Evolutionary conservation across 2,329 filamentous ascomycete genomes (phyloP).

Genomic region (Gnomoniopsis smithogilvyi): DNA sequence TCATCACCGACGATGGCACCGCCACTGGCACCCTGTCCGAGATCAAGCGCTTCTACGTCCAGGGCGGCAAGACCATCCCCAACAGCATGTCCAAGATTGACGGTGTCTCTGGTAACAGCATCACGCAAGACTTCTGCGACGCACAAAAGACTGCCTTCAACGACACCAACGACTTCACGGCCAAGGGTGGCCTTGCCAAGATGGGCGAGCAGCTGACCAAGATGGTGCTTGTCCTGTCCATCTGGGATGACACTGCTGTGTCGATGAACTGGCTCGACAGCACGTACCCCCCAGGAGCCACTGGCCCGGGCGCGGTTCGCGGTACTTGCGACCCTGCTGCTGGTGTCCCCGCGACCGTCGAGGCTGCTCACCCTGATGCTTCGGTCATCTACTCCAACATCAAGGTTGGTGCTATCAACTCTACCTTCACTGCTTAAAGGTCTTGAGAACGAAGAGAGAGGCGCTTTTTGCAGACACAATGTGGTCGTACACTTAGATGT

Average conservation of each 20-base stretch:
- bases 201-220: slow-evolving; percentile 41
- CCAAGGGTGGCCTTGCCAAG: slow-evolving; percentile 48
- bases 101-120: slow-evolving; percentile 29
- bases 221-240: slow-evolving; percentile 31
- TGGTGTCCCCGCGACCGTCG: slow-evolving; percentile 42
- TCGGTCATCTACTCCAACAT: slow-evolving; percentile 48
- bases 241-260: slow-evolving; percentile 23
- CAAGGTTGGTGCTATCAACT: slow-evolving; percentile 44
- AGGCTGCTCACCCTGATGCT: slow-evolving; percentile 36
- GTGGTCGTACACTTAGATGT: background rate
- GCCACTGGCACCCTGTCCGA: slow-evolving; percentile 46
- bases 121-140: slow-evolving; percentile 52
- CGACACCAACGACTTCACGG: slow-evolving; percentile 46
- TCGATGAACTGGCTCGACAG: slow-evolving; percentile 66
- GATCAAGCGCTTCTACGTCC: slow-evolving; percentile 56
- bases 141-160: slow-evolving; percentile 52
- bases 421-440: slow-evolving; percentile 32
- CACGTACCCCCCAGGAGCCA: slow-evolving; percentile 44
- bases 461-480: too few relatives aligned
- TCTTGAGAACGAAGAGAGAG: background rate
- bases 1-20: slow-evolving; percentile 36
- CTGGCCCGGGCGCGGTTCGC: slow-evolving; percentile 40
- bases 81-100: slow-evolving; percentile 38
- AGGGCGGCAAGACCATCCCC: slow-evolving; percentile 49
- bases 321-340: slow-evolving; percentile 44